Base-by-base conservation (phyloP, 495 filamentous ascomycete species). In the Aspergillus bertholletiae region DNA sequence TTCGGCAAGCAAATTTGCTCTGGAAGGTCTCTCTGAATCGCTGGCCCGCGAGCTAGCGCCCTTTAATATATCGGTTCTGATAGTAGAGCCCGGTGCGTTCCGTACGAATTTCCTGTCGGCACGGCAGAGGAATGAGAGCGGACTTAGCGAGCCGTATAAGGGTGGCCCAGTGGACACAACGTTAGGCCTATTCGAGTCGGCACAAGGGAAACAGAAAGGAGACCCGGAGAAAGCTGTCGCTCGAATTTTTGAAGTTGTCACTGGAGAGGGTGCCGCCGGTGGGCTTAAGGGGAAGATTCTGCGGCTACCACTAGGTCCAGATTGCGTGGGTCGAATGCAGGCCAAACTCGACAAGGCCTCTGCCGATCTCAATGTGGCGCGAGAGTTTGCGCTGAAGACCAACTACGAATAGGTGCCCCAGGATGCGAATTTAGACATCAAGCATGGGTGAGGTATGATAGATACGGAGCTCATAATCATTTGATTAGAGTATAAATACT, bases 241-340 rank as follows among this genome's bases (percentile, higher is more conserved):
- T 41, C 64, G 72, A 27, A 74, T 80, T 30, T 71, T 80, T 11
- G 77, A 80, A 35, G 72, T 74, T 39, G 43, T 80, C 46, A 73
- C 69, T 2, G 59, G 61, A 26, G 60, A 61, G n/a, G 74, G 78
- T 0, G 68, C 67, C 17, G 72, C 65, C 0, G 55, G 60, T 13
- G 15, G 20, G 1, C 17, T 57, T 18, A 56, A 57, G 53, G 63
- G 58, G 27, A 61, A 54, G 41, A 40, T 64, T 13, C 41, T 62
- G 27, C 43, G 64, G 47, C 21, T 67, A 20, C 53, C 57, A 0
- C 34, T 67, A 35, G 64, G 64, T 1, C 52, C 54, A 20, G 64
- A 67, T 28, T 58, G 56, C 28, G 43, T 63, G 37, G 13, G 5
- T 3, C 48, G 60, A 12, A 40, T 62, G 18, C 46, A 56, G 53